phyloP scores from a whole-genome alignment of 495 filamentous ascomycete genomes.

The Talaromyces adpressus region DNA sequence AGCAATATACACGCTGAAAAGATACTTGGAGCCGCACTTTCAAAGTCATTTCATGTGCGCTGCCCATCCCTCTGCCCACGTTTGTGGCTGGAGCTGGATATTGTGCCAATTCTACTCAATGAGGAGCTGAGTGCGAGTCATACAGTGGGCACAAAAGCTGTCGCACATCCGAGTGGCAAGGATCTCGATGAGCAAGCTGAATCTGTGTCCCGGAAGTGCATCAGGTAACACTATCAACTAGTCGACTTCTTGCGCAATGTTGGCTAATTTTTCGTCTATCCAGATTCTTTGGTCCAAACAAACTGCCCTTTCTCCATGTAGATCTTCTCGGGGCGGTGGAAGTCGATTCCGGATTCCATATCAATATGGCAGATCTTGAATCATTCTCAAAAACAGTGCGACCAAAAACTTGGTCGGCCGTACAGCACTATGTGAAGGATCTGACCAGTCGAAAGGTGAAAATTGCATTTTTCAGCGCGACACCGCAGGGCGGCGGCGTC shows the following conservation, averaged over 20 bases:
- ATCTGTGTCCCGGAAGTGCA: not conserved
- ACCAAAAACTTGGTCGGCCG: not conserved
- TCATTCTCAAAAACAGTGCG: not conserved
- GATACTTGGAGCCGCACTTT: not conserved
- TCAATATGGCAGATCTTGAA: not conserved
- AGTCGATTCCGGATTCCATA: not conserved
- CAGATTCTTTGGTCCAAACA: not conserved
- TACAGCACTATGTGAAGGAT: not conserved
- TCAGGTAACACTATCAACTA: not conserved
- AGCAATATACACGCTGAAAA: not conserved
- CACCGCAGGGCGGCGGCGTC: not conserved
- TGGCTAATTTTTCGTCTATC: not conserved
- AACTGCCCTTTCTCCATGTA: not conserved
- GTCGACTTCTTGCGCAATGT: not conserved
- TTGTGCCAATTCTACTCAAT: not conserved
- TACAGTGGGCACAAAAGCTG: not conserved
- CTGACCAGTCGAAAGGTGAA: not conserved
- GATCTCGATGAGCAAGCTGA: not conserved
- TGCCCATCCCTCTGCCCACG: not conserved
- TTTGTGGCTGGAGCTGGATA: not conserved
- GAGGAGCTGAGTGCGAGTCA: not conserved
- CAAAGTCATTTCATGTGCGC: not conserved
- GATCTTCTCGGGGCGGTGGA: not conserved
- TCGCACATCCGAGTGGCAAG: not conserved
- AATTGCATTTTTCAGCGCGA: not conserved